A percentile compares a stretch with the other conserved stretches of the same genome.
phyloP scores from a whole-genome alignment of 306 rosid genomes.

The Sicyos edulis region DNA sequence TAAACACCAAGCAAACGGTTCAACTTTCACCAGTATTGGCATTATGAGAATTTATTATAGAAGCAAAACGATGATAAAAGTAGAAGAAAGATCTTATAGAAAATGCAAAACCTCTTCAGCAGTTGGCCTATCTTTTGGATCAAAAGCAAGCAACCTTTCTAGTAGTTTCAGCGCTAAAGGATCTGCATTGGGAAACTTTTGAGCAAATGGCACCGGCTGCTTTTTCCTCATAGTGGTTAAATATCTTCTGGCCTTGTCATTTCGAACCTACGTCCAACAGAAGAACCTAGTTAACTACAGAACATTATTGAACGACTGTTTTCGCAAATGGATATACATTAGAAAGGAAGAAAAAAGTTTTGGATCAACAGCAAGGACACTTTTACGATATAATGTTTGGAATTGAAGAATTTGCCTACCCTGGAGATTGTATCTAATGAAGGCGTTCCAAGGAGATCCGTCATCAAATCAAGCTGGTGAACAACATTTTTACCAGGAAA shows the following conservation, averaged over 20 bases:
- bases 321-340: not conserved
- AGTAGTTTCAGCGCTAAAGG: slow-evolving; percentile 67
- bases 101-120: slow-evolving; percentile 76
- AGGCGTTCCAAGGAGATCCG: slow-evolving; percentile 89
- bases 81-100: not conserved
- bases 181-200: slow-evolving; percentile 78
- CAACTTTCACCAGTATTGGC: not conserved
- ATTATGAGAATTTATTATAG: not conserved
- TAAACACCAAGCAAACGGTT: slow-evolving; percentile 18
- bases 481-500: slow-evolving; percentile 96
- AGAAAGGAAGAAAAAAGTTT: not conserved
- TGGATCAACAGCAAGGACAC: not conserved
- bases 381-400: not conserved
- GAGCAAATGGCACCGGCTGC: slow-evolving; percentile 60
- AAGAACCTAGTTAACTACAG: not conserved
- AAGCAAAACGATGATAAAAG: not conserved
- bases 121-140: slow-evolving; percentile 92
- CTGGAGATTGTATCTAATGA: slow-evolving; percentile 75
- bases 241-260: slow-evolving; percentile 92
- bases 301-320: not conserved
- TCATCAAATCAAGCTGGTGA: no score
- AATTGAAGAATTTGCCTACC: slow-evolving; percentile 36
- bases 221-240: slow-evolving; percentile 88
- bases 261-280: slow-evolving; percentile 60
- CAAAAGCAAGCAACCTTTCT: slow-evolving; percentile 77